Base-by-base conservation (phyloP, 2,329 filamentous ascomycete genomes). In the Daldinia sp. region DNA sequence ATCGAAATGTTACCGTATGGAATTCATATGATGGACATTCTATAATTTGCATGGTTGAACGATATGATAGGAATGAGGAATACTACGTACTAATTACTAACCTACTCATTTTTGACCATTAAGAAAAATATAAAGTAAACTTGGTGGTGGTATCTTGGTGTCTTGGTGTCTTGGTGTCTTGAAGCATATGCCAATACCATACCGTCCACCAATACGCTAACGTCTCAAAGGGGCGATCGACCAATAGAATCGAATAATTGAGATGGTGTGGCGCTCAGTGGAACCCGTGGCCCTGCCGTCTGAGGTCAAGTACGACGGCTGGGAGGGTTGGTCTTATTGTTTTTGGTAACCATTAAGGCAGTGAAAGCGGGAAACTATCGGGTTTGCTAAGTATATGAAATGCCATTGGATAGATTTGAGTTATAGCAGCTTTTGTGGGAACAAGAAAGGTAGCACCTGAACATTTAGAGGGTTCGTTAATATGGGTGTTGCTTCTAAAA, bases 191-290 rank as follows among this genome's bases (percentile, higher is more conserved):
- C 58, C 29, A 67, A 52, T 56, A 39, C 56, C 37, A 64, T 60
- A 55, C 62, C 55, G 61, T 67, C 39, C 37, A 64, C n/a, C n/a
- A n/a, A n/a, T n/a, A 23, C 49, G 43, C 54, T 53, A 60, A 54
- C 39, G n/a, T 9, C 13, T 25, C 52, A 58, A n/a, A n/a, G 53
- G 64, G 58, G 41, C 39, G 8, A 15, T 13, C 19, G 49, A 25
- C 65, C 56, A 67, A 67, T 67, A 45, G 29, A 25, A 58, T 30
- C 9, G 6, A 19, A 32, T 51, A 64, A 67, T 65, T 67, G 61
- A 37, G 56, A 61, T 54, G 30, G 32, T 43, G 58, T 65, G 52
- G 48, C 45, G 32, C 51, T 51, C 27, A 35, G 55, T 63, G 59
- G 59, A n/a, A 47, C 23, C 27, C 43, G 30, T 47, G 47, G 41